Conservation (phyloP, 768 basidiomycete genomes). For the Termitomyces sp. region DNA sequence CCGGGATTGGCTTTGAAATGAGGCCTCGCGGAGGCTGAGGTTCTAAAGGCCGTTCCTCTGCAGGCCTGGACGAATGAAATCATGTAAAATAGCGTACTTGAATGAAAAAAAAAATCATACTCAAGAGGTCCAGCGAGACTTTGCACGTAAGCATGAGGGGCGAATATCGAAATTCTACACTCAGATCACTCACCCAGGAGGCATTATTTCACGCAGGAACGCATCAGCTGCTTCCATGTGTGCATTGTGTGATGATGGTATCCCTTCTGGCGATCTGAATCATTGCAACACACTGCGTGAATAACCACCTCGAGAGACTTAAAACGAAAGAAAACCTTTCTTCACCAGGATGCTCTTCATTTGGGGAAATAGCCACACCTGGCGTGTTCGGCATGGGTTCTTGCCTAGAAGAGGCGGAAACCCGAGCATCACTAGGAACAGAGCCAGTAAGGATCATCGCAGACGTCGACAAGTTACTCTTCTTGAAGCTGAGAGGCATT, state of each 20-base stretch:
- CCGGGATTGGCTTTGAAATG: constrained; percentile 10
- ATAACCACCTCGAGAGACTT: not conserved
- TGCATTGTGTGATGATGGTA: not conserved
- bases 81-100: not conserved
- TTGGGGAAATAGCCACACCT: not conserved
- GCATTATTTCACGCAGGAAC: constrained; percentile 16
- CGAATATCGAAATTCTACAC: not conserved
- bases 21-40: constrained; percentile 17
- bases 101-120: constrained; percentile 16
- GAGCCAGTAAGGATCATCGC: not conserved
- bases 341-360: not conserved
- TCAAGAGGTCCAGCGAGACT: constrained; percentile 30
- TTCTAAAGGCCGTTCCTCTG: constrained; percentile 18
- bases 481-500: constrained; percentile 39
- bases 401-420: not conserved
- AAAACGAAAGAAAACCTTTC: not conserved
- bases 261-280: not conserved
- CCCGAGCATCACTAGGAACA: not conserved
- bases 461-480: constrained; percentile 19
- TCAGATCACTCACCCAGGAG: constrained; percentile 10
- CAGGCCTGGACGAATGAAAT: constrained; percentile 13
- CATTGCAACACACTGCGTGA: not conserved
- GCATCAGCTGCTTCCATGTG: constrained; percentile 5
- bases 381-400: not conserved
- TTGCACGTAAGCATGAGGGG: not conserved